Conservation (phyloP, 192 early-diverging fungal genomes). For the Backusella sp. region DNA sequence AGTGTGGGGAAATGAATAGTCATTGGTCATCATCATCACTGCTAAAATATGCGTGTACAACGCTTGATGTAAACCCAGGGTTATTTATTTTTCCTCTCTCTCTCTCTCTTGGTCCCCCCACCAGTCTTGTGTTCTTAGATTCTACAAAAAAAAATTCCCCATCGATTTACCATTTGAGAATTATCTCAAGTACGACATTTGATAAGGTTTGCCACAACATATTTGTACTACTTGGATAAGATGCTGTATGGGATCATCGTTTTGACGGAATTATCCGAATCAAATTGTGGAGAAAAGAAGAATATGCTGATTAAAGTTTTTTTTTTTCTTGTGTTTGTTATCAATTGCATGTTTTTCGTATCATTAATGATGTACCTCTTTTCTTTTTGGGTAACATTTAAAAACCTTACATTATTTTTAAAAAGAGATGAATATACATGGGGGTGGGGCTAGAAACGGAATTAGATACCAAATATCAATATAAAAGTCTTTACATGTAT, state of each 20-base stretch:
- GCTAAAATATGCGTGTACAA: background rate
- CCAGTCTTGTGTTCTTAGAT: background rate
- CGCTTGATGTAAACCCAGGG: background rate
- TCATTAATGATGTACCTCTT: too few species aligned
- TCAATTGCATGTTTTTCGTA: too few species aligned
- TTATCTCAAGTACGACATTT: background rate
- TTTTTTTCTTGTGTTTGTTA: too few species aligned
- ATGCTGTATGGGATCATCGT: background rate
- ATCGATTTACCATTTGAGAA: background rate
- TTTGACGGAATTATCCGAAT: background rate
- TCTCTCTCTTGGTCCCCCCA: background rate
- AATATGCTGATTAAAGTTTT: background rate
- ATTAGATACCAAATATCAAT: too few species aligned
- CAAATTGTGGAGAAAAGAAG: too few species aligned
- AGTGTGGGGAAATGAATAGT: background rate
- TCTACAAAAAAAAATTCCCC: background rate
- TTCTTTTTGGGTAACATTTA: too few species aligned
- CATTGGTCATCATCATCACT: background rate
- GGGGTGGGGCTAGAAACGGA: too few species aligned
- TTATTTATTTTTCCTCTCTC: background rate
- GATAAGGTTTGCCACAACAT: background rate
- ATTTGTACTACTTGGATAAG: background rate
- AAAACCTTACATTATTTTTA: too few species aligned
- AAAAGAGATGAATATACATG: too few species aligned
- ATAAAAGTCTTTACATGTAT: too few species aligned